Percentiles rank a stretch among this genome's conserved stretches.
Conservation (phyloP, 192 early-diverging fungal genomes). For the Backusella mclennaniae region DNA sequence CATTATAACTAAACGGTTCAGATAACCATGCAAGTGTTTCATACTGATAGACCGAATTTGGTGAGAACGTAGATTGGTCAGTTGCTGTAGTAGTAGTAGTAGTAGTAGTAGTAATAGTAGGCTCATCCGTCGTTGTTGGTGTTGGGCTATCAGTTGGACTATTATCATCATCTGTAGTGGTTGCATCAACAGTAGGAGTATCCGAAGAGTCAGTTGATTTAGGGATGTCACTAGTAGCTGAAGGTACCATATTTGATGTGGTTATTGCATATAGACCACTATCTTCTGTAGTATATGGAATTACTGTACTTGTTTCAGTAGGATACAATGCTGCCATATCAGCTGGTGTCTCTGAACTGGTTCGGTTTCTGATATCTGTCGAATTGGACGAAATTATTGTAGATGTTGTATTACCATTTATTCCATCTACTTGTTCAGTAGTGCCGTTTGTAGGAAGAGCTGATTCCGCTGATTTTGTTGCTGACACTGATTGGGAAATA, state of each 20-base stretch:
- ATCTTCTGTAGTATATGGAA: not conserved
- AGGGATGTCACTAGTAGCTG: not conserved
- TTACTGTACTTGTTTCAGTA: not conserved
- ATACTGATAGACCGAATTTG: slow-evolving; percentile 21
- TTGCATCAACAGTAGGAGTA: not conserved
- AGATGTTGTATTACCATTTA: not conserved
- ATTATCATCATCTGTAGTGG: not conserved
- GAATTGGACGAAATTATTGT: not conserved
- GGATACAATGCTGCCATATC: not conserved
- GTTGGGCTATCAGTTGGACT: not conserved
- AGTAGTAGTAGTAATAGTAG: not conserved
- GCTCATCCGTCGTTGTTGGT: not conserved
- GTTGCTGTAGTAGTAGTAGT: not conserved
- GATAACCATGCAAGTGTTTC: slow-evolving; percentile 25
- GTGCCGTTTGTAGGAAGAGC: not conserved
- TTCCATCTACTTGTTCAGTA: not conserved
- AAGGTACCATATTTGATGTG: not conserved
- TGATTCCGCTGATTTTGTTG: not conserved
- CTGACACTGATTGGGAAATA: not conserved
- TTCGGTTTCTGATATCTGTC: not conserved
- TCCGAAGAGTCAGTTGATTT: not conserved
- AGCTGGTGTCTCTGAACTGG: not conserved
- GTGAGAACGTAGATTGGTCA: not conserved
- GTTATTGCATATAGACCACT: not conserved
- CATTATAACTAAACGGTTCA: slow-evolving; percentile 17